Evolutionary conservation across 495 filamentous ascomycete species (phyloP).

Genomic region (Tuber borchii): DNA sequence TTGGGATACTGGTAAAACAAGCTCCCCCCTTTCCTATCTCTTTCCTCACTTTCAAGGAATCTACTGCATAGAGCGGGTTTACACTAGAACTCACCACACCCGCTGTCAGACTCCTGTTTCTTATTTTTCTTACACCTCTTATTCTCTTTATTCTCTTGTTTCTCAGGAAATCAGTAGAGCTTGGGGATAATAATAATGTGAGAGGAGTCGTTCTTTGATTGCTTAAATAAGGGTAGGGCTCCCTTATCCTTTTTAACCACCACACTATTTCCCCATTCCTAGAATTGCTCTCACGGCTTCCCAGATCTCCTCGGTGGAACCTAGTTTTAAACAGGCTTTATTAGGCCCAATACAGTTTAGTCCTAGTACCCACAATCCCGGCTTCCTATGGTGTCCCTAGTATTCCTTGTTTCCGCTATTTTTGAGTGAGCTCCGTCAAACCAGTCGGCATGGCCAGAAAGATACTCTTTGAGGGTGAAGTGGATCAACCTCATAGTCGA

Average conservation of each 20-base stretch:
- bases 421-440: too few relatives aligned
- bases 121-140: not conserved
- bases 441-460: too few relatives aligned
- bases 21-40: too few relatives aligned
- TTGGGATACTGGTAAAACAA: too few relatives aligned
- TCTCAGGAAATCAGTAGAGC: not conserved
- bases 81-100: too few relatives aligned
- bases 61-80: too few relatives aligned
- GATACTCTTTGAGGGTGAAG: too few relatives aligned
- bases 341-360: not conserved
- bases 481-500: too few relatives aligned
- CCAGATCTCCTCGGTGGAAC: not conserved
- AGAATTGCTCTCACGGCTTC: not conserved
- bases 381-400: not conserved
- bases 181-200: not conserved
- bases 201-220: not conserved
- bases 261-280: not conserved
- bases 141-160: not conserved
- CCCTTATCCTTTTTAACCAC: not conserved
- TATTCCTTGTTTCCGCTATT: not conserved
- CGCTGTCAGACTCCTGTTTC: not conserved
- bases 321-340: not conserved
- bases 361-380: not conserved
- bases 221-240: not conserved
- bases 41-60: too few relatives aligned